A percentile compares a stretch with the other conserved stretches of the same genome.
Evolutionary conservation across 768 basidiomycete species (phyloP).

Genomic region (Rhizopogon sp.): DNA sequence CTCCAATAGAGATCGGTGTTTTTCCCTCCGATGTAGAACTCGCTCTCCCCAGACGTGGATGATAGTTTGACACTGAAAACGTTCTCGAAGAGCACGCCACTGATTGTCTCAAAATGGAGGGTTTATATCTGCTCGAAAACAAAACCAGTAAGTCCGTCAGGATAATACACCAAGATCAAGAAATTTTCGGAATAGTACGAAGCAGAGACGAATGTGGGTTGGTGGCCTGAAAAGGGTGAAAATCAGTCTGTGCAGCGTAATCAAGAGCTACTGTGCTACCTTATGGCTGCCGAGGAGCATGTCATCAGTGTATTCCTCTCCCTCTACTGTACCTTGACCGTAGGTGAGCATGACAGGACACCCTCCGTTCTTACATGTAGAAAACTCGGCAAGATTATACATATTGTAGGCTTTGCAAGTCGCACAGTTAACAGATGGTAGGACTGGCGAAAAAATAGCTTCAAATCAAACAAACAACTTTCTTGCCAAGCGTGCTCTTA

Average conservation of each 20-base stretch:
- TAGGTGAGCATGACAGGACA: slow-evolving; percentile 30
- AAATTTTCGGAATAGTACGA: slow-evolving; percentile 30
- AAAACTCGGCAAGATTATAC: slow-evolving; percentile 25
- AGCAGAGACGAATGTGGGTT: slow-evolving; percentile 43
- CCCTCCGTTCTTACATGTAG: slow-evolving; percentile 23
- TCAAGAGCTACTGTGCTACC: slow-evolving; percentile 13
- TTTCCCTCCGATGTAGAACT: slow-evolving; percentile 53
- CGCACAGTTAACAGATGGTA: slow-evolving; percentile 27
- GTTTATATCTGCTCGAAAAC: slow-evolving; percentile 34
- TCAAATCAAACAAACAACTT: slow-evolving; percentile 15
- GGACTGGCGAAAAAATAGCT: slow-evolving; percentile 26
- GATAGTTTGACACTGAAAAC: slow-evolving; percentile 48
- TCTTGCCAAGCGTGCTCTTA: background rate
- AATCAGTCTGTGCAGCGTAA: background rate
- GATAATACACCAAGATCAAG: background rate
- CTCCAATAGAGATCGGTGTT: slow-evolving; percentile 40
- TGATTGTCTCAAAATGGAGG: slow-evolving; percentile 39
- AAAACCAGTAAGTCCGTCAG: slow-evolving; percentile 41
- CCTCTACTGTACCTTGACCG: slow-evolving; percentile 33
- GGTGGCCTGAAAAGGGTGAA: slow-evolving; percentile 20
- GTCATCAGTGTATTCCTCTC: slow-evolving; percentile 38
- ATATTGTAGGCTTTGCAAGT: slow-evolving; percentile 26
- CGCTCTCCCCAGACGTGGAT: slow-evolving; percentile 32
- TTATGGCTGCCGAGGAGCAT: slow-evolving; percentile 35
- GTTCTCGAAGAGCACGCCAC: slow-evolving; percentile 26